Conservation (phyloP, 2,329 filamentous ascomycete species). For the Apiospora arundinis region DNA sequence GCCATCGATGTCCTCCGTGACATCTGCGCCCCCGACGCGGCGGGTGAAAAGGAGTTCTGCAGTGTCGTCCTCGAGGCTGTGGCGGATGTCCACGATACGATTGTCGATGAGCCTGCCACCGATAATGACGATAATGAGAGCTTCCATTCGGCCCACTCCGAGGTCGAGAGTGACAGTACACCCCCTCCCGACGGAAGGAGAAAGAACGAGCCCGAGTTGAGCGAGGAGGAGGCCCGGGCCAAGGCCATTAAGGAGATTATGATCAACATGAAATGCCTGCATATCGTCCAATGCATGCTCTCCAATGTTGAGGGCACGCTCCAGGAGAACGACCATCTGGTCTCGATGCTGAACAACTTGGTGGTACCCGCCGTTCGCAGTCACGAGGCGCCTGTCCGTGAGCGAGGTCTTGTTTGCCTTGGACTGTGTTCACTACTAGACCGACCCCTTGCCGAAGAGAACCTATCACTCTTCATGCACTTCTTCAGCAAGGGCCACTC, state of each 20-base stretch:
- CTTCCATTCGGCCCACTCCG: slow-evolving; percentile 92
- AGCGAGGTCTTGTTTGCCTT: slow-evolving; percentile 86
- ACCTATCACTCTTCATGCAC: slow-evolving; percentile 90
- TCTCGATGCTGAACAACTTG: slow-evolving; percentile 97
- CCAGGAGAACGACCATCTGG: slow-evolving; percentile 88
- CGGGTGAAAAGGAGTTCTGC: slow-evolving; percentile 83
- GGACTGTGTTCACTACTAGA: slow-evolving; percentile 92
- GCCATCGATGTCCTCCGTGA: slow-evolving; percentile 81
- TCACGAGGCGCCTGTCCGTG: slow-evolving; percentile 89
- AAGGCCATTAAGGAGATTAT: slow-evolving; percentile 90
- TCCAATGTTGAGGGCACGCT: slow-evolving; percentile 89
- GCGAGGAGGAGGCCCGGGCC: slow-evolving; percentile 69
- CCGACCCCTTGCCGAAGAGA: slow-evolving; percentile 89
- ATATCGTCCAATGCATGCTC: slow-evolving; percentile 97
- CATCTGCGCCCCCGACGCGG: slow-evolving; percentile 77
- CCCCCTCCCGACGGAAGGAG: slow-evolving; percentile 55
- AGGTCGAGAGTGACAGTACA: slow-evolving; percentile 73
- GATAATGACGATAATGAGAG: slow-evolving; percentile 70
- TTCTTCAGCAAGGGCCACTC: slow-evolving; percentile 95
- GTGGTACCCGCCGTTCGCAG: slow-evolving; percentile 94
- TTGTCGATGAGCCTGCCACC: slow-evolving; percentile 70
- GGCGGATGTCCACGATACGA: slow-evolving; percentile 94
- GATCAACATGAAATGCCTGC: slow-evolving; percentile 97
- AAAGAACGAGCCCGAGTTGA: slow-evolving; percentile 50
- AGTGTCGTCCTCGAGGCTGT: slow-evolving; percentile 90